phyloP scores from a whole-genome alignment of 371 early-diverging fungal genomes.

The Zychaea mexicana region DNA sequence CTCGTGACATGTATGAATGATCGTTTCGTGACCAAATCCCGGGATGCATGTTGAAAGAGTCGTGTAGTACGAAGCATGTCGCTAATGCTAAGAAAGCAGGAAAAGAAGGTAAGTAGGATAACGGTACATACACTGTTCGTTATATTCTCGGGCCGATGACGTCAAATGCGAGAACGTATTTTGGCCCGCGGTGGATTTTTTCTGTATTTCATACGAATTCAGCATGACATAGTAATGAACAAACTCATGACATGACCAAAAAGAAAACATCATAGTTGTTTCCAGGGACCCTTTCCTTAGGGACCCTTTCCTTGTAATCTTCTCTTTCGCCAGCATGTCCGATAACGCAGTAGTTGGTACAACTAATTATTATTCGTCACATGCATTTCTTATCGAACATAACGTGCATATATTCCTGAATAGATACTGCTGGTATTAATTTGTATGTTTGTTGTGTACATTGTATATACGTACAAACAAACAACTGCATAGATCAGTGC shows the following conservation, averaged over 20 bases:
- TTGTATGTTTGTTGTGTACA: background rate
- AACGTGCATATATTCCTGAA: background rate
- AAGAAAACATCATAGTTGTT: too few relatives aligned
- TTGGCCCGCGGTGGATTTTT: background rate
- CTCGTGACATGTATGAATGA: background rate
- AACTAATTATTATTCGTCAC: too few relatives aligned
- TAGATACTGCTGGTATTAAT: background rate
- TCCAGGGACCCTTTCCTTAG: too few relatives aligned
- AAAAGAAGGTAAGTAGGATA: background rate
- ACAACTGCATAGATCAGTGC: background rate
- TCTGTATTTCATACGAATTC: background rate
- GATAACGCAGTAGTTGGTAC: too few relatives aligned
- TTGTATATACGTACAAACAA: background rate
- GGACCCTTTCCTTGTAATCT: too few relatives aligned
- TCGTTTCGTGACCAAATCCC: slow-evolving; percentile 1
- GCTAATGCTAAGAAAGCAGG: background rate
- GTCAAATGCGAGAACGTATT: background rate
- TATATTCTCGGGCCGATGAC: background rate
- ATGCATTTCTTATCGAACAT: too few relatives aligned
- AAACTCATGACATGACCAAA: background rate
- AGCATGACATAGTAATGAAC: background rate
- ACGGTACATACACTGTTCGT: background rate
- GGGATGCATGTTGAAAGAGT: background rate
- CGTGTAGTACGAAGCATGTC: background rate
- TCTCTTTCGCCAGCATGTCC: too few relatives aligned